Evolutionary conservation across 2,329 filamentous ascomycete species (phyloP), one percentile per base, ranked within the genome.

Genomic region (Colletotrichum higginsianum): DNA sequence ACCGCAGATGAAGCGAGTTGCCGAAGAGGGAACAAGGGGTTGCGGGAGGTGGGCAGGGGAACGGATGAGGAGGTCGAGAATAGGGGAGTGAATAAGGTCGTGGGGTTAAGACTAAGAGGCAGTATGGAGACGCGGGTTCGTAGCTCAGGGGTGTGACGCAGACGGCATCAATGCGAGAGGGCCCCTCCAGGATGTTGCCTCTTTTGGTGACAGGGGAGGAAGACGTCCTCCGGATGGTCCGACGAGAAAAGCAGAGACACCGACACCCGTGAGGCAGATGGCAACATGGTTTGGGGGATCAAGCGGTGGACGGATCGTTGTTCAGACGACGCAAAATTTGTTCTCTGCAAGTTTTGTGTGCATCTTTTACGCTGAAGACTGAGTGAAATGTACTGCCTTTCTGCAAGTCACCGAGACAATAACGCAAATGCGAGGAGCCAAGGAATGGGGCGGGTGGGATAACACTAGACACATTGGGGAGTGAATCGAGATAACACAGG

Each of bases 131-230:
- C 71, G 61, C 47, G 66, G 55, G 56, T 55, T 70, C 15, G 38
- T 42, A 23, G 35, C 40, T 50, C 60, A 60, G 42, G 70, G 60
- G 66, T 56, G 53, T 70, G 56, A 72, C 66, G 61, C 70, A 72
- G 47, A 58, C 30, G 55, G 49, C 53, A 72, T 72, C 70, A 72
- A 72, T 72, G 70, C 70, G 66, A 72, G 26, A 30, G 38, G 38
- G 18, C 35, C 11, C 26, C 38, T 64, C 35, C 52, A 60, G 52
- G 57, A 62, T 53, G 42, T 53, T 70, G 44, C 60, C 60, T 69
- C 47, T 70, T 71, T 57, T 47, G 52, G 52, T 47, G 38, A 53
- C 57, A 35, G 42, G 40, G 55, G 53, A 61, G 30, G 58, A 18
- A 38, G 52, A 58, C 16, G 52, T 44, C 42, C 40, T 60, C 4